Conservation (phyloP, 257 asterid genomes). For the Lycium ferocissimum region DNA sequence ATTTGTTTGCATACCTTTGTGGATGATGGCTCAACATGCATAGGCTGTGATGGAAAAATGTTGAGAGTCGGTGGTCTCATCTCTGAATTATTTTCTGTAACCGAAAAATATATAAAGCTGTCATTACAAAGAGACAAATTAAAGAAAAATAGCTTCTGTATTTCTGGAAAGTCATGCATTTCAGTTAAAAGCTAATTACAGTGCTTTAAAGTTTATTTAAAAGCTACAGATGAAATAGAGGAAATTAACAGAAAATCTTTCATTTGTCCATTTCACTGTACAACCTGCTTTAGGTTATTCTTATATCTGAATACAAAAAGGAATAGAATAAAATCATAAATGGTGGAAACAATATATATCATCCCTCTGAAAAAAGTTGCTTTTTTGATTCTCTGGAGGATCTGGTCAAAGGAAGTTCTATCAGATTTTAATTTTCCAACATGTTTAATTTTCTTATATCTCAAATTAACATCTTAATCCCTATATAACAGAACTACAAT, state of each 20-base stretch:
- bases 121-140: background rate
- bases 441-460: too few species aligned
- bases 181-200: too few species aligned
- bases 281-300: slow-evolving; percentile 39
- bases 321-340: slow-evolving; percentile 39
- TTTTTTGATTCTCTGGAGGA: slow-evolving; percentile 30
- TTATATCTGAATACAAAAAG: background rate
- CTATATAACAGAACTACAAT: too few species aligned
- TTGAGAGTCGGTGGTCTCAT: slow-evolving; percentile 81
- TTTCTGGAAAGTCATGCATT: too few species aligned
- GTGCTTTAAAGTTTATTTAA: background rate
- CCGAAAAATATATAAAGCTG: background rate
- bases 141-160: too few species aligned
- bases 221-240: background rate
- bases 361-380: slow-evolving; percentile 1
- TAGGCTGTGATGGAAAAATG: slow-evolving; percentile 97
- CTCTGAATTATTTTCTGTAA: slow-evolving; percentile 61
- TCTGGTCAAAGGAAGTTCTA: slow-evolving; percentile 66
- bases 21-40: slow-evolving; percentile 79
- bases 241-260: slow-evolving; percentile 29
- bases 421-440: slow-evolving; percentile 36
- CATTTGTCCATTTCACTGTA: slow-evolving; percentile 47
- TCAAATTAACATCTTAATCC: too few species aligned
- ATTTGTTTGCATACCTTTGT: slow-evolving; percentile 51
- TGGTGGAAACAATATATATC: background rate